These are phyloP conservation scores for Telopea speciosissima DNA, from an alignment of 177 flowering plant species.

Conservation along the genomic window DNA sequence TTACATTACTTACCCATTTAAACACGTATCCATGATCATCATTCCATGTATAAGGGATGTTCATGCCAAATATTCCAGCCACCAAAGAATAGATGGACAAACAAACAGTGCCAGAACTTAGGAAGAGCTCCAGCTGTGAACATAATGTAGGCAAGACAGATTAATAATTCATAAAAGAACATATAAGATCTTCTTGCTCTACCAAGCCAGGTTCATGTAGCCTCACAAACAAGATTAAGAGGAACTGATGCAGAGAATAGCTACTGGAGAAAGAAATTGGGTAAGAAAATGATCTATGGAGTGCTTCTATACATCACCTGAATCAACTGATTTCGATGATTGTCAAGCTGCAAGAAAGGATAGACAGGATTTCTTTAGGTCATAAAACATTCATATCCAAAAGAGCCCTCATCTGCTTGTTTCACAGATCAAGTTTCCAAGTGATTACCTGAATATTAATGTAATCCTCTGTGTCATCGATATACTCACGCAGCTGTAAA, in stretches of 20 bases:
- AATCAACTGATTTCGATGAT: conserved; percentile 95
- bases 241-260: neutral
- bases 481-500: conserved; percentile 87
- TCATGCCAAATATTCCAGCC: conserved; percentile 91
- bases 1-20: conserved; percentile 63
- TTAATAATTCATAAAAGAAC: neutral
- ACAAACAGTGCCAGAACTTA: conserved; percentile 85
- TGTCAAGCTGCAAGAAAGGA: conserved; percentile 73
- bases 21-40: conserved; percentile 61
- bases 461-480: conserved; percentile 91
- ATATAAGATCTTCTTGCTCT: neutral
- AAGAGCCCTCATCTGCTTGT: neutral
- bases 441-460: conserved; percentile 83
- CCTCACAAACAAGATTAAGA: neutral
- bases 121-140: conserved; percentile 82
- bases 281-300: neutral
- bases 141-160: neutral
- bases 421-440: neutral
- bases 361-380: conserved; percentile 4
- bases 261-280: neutral
- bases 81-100: conserved; percentile 74
- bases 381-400: neutral
- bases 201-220: neutral
- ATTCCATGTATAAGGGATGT: conserved; percentile 90
- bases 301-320: conserved; percentile 47